Percentiles rank a stretch among this genome's conserved stretches.
These are phyloP conservation scores for Metschnikowia peoriensis DNA, from an alignment of 805 yeast genomes.

Conservation along the genomic window DNA sequence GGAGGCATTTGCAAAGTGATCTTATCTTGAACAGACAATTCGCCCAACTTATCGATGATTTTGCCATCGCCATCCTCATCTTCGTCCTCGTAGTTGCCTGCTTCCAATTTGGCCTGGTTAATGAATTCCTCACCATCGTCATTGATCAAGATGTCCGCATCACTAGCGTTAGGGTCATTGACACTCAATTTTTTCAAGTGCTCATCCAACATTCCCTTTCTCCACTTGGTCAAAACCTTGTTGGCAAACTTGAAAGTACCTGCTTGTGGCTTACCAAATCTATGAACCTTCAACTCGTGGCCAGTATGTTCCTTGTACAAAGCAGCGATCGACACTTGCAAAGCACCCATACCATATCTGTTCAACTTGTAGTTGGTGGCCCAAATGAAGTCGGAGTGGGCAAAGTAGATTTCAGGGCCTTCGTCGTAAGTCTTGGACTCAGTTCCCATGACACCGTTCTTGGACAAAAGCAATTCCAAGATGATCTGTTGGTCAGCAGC, in stretches of 20 bases:
- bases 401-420: constrained; percentile 82
- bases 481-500: constrained; percentile 91
- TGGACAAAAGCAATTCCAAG: constrained; percentile 71
- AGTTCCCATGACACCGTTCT: constrained; percentile 84
- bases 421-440: constrained; percentile 65
- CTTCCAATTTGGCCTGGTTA: constrained; percentile 42
- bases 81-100: constrained; percentile 28
- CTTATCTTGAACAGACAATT: constrained; percentile 29
- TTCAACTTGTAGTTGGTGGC: constrained; percentile 81
- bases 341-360: constrained; percentile 93
- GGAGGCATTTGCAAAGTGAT: constrained; percentile 66
- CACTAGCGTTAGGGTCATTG: constrained; percentile 41
- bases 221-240: constrained; percentile 73
- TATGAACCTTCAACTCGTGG: constrained; percentile 68
- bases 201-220: constrained; percentile 72
- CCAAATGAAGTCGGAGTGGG: constrained; percentile 92
- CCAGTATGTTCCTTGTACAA: constrained; percentile 84
- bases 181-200: constrained; percentile 57
- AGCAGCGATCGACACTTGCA: constrained; percentile 85
- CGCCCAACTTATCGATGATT: constrained; percentile 22
- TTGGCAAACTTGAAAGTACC: constrained; percentile 85
- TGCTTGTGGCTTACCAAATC: constrained; percentile 88
- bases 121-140: constrained; percentile 46
- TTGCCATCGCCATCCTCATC: constrained; percentile 33
- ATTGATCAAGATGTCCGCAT: constrained; percentile 42